These are phyloP conservation scores for Henningerozyma blattae DNA, from an alignment of 805 yeast genomes.

Conservation along the genomic window DNA sequence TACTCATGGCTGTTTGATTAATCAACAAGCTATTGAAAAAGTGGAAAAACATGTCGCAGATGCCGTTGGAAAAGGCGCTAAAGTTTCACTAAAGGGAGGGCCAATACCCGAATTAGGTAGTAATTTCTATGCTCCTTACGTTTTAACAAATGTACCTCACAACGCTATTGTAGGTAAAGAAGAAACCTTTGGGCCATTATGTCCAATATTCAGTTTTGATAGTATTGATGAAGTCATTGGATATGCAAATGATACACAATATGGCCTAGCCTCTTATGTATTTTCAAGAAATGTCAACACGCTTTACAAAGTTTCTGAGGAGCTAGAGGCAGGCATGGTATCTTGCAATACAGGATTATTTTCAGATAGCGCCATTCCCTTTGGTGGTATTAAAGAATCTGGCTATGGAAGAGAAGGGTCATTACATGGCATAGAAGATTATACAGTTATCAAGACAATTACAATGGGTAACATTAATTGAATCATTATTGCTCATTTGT, in stretches of 20 bases:
- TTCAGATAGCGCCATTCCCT: slow-evolving; percentile 45
- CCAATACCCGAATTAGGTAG: slow-evolving; percentile 36
- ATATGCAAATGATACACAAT: slow-evolving; percentile 42
- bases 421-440: slow-evolving; percentile 49
- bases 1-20: slow-evolving; percentile 49
- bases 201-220: slow-evolving; percentile 44
- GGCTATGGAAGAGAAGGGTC: slow-evolving; percentile 68
- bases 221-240: slow-evolving; percentile 39
- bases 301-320: slow-evolving; percentile 40
- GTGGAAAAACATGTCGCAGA: slow-evolving; percentile 43
- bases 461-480: too few relatives aligned
- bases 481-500: too few relatives aligned
- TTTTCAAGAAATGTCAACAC: slow-evolving; percentile 42
- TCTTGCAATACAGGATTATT: slow-evolving; percentile 48
- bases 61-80: slow-evolving; percentile 45
- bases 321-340: slow-evolving; percentile 54
- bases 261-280: slow-evolving; percentile 50
- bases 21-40: slow-evolving; percentile 37
- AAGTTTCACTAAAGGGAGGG: slow-evolving; percentile 40
- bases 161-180: slow-evolving; percentile 40
- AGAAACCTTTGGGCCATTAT: slow-evolving; percentile 59
- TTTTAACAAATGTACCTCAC: slow-evolving; percentile 38
- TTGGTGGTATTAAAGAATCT: slow-evolving; percentile 53
- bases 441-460: slow-evolving; percentile 39
- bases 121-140: slow-evolving; percentile 43